phyloP scores from a whole-genome alignment of 345 rosid genomes.

The Cardamine resedifolia region DNA sequence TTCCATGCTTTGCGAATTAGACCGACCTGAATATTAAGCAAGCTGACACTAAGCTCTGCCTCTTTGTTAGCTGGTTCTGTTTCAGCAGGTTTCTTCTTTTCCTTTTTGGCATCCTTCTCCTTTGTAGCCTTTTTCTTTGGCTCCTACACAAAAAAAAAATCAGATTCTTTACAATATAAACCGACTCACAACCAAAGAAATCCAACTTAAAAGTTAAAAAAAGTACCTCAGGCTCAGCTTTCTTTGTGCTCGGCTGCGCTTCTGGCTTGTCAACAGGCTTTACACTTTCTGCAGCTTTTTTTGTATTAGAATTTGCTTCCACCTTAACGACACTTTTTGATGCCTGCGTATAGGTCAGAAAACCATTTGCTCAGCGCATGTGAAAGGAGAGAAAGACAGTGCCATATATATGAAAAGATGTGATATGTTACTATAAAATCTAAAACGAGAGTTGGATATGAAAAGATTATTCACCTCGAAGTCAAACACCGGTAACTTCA shows the following conservation, averaged over 20 bases:
- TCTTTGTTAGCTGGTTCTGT: slow-evolving; percentile 63
- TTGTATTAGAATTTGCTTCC: slow-evolving; percentile 52
- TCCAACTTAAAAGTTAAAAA: background rate
- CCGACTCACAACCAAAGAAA: slow-evolving; percentile 2
- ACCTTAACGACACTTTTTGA: slow-evolving; percentile 41
- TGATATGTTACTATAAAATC: background rate
- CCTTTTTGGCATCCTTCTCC: slow-evolving; percentile 53
- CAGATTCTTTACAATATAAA: background rate
- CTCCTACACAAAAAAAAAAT: slow-evolving; percentile 18
- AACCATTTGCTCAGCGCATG: background rate
- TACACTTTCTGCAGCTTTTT: slow-evolving; percentile 41
- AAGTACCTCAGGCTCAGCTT: slow-evolving; percentile 52
- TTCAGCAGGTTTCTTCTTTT: slow-evolving; percentile 63
- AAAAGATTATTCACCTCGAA: slow-evolving; percentile 49
- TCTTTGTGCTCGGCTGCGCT: slow-evolving; percentile 41
- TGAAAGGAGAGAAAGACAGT: background rate
- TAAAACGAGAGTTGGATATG: background rate
- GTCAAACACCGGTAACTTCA: slow-evolving; percentile 59
- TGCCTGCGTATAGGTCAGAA: slow-evolving; percentile 38
- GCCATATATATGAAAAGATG: background rate
- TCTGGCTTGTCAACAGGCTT: slow-evolving; percentile 51
- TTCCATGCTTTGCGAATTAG: slow-evolving; percentile 89
- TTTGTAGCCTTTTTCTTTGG: slow-evolving; percentile 54
- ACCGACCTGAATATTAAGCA: slow-evolving; percentile 87
- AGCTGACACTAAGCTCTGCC: slow-evolving; percentile 77